A percentile compares a stretch with the other conserved stretches of the same genome.
Conservation (phyloP, 148 eudicot species). For the Spergularia bocconei region DNA sequence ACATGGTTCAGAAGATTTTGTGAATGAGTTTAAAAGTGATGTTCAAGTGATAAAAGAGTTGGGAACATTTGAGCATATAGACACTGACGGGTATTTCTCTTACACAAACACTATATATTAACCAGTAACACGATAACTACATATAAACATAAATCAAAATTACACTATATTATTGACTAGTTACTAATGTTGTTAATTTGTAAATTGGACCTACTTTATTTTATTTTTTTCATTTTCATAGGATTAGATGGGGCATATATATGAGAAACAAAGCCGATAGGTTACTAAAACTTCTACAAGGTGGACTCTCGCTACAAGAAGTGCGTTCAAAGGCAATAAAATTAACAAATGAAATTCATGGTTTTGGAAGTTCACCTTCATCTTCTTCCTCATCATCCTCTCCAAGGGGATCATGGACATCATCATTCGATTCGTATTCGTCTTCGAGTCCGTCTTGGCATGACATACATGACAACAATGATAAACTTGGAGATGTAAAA, state of each 20-base stretch:
- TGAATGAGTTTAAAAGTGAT: slow-evolving; percentile 32
- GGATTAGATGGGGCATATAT: slow-evolving; percentile 42
- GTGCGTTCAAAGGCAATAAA: slow-evolving; percentile 40
- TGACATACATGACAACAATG: background rate
- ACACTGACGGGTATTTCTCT: slow-evolving; percentile 34
- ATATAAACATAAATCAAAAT: no score
- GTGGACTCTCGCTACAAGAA: slow-evolving; percentile 37
- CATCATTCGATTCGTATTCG: slow-evolving; percentile 29
- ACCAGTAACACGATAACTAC: background rate
- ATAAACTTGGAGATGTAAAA: background rate
- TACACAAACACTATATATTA: background rate
- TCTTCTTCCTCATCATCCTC: slow-evolving; percentile 23
- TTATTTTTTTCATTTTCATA: background rate
- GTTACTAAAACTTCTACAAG: slow-evolving; percentile 32
- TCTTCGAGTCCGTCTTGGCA: slow-evolving; percentile 24
- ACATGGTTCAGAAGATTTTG: slow-evolving; percentile 40
- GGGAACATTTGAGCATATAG: slow-evolving; percentile 29
- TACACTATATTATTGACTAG: no score
- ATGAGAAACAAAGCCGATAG: slow-evolving; percentile 40
- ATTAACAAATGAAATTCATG: slow-evolving; percentile 42
- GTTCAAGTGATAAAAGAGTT: slow-evolving; percentile 29
- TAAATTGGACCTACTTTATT: background rate
- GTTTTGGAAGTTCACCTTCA: slow-evolving; percentile 36
- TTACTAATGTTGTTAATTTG: no score
- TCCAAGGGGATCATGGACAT: slow-evolving; percentile 26